These are phyloP conservation scores for Salix viminalis DNA, from an alignment of 345 rosid species.

Conservation along the genomic window DNA sequence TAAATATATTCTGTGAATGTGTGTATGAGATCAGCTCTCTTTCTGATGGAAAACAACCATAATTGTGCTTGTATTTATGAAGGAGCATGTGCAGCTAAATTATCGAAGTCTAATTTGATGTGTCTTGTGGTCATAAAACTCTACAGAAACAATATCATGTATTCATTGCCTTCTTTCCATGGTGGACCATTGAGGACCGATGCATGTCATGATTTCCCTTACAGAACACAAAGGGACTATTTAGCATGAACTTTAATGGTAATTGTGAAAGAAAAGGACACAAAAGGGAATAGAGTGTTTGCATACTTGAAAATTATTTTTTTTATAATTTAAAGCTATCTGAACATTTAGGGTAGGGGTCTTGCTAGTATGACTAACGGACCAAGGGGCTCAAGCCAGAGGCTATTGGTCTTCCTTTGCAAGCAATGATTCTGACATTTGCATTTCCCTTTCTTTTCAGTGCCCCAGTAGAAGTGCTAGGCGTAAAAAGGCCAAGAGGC, in stretches of 20 bases:
- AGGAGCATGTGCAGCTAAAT: neutral
- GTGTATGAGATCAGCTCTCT: neutral
- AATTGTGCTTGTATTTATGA: neutral
- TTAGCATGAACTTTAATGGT: neutral
- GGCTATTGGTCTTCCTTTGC: neutral
- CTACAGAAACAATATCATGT: neutral
- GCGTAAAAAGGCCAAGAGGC: constrained; percentile 83
- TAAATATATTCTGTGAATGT: neutral
- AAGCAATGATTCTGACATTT: constrained; percentile 1
- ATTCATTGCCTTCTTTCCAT: neutral
- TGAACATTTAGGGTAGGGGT: neutral
- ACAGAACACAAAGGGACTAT: neutral
- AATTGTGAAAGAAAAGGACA: neutral
- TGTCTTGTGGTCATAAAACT: neutral
- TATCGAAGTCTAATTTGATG: neutral
- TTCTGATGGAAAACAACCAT: neutral
- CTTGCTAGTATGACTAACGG: neutral
- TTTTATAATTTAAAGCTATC: neutral
- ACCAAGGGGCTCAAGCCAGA: neutral
- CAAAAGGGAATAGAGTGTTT: neutral
- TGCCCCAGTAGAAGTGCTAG: constrained; percentile 86
- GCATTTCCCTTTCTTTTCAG: constrained; percentile 31
- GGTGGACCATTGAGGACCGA: neutral
- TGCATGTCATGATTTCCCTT: neutral
- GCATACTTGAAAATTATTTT: neutral